Percentiles rank a stretch among this genome's conserved stretches.
Evolutionary conservation across 108 stramenopile genomes (phyloP).

Genomic region (Skeletonema marinoi): DNA sequence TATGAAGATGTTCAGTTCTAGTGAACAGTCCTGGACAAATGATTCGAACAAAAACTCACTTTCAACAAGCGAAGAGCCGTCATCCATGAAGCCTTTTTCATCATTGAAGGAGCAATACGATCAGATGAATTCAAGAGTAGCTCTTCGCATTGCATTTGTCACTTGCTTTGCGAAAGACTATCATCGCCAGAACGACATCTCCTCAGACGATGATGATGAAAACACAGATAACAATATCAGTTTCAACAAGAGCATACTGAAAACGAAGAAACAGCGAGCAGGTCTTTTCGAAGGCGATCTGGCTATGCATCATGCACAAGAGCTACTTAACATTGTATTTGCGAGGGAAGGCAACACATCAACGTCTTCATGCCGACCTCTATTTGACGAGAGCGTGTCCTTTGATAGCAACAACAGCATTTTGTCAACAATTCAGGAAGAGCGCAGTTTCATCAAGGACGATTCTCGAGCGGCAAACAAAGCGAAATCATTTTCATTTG

Average conservation of each 20-base stretch:
- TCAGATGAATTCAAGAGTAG: conserved; percentile 38
- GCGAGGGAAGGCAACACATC: conserved; percentile 50
- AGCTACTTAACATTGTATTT: conserved; percentile 80
- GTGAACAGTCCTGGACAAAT: conserved; percentile 44
- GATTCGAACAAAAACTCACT: conserved; percentile 17
- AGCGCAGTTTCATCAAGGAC: conserved; percentile 7
- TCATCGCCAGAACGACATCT: conserved; percentile 20
- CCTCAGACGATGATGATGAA: conserved; percentile 36
- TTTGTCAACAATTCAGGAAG: background rate
- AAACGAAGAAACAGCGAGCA: conserved; percentile 26
- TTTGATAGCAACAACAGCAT: conserved; percentile 20
- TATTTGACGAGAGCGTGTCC: conserved; percentile 28
- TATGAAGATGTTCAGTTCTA: conserved; percentile 59
- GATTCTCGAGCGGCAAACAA: conserved; percentile 16
- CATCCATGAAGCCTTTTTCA: conserved; percentile 41
- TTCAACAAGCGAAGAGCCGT: conserved; percentile 70
- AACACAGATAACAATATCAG: conserved; percentile 42
- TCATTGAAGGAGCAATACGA: conserved; percentile 70
- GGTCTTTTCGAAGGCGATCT: conserved; percentile 47
- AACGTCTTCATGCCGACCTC: conserved; percentile 32
- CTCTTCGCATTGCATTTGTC: conserved; percentile 81
- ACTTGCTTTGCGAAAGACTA: conserved; percentile 75
- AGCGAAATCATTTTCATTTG: conserved; percentile 64
- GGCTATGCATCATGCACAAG: conserved; percentile 54
- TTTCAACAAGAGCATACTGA: conserved; percentile 7